phyloP scores from a whole-genome alignment of 805 yeast genomes.

The Starmerella bacillaris region DNA sequence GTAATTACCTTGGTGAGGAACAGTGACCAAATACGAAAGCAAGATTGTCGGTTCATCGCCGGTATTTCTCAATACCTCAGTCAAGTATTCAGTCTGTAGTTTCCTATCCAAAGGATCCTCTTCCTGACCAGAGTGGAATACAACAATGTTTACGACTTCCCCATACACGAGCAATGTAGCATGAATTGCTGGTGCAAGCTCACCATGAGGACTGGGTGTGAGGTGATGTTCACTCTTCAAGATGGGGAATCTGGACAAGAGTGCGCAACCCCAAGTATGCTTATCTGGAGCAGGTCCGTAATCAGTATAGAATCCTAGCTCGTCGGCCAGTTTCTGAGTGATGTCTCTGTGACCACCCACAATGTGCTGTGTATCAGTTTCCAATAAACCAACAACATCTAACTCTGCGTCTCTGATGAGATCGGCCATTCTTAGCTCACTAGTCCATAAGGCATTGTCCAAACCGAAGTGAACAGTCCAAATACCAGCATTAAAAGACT shows the following conservation, averaged over 20 bases:
- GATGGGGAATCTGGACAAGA: slow-evolving; percentile 87
- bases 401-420: slow-evolving; percentile 70
- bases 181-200: slow-evolving; percentile 92
- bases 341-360: slow-evolving; percentile 91
- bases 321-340: slow-evolving; percentile 80
- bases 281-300: slow-evolving; percentile 96
- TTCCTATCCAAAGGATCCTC: slow-evolving; percentile 90
- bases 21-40: slow-evolving; percentile 77
- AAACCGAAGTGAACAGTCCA: slow-evolving; percentile 97
- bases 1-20: slow-evolving; percentile 77
- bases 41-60: slow-evolving; percentile 70
- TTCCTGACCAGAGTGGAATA: slow-evolving; percentile 96
- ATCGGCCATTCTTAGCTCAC: slow-evolving; percentile 75
- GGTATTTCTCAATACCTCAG: slow-evolving; percentile 60
- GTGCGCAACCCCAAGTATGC: slow-evolving; percentile 95
- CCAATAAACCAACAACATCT: slow-evolving; percentile 79
- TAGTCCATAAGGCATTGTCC: slow-evolving; percentile 96
- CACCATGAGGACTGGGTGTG: slow-evolving; percentile 93
- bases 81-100: slow-evolving; percentile 59
- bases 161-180: slow-evolving; percentile 90
- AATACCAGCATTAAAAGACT: slow-evolving; percentile 78
- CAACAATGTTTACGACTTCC: slow-evolving; percentile 72
- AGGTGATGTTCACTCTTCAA: slow-evolving; percentile 76
- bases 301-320: slow-evolving; percentile 84
- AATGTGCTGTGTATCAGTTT: slow-evolving; percentile 82